Percentiles rank a stretch among this genome's conserved stretches.
phyloP scores from a whole-genome alignment of 2,329 filamentous ascomycete species.

The Paecilomyces sp. region DNA sequence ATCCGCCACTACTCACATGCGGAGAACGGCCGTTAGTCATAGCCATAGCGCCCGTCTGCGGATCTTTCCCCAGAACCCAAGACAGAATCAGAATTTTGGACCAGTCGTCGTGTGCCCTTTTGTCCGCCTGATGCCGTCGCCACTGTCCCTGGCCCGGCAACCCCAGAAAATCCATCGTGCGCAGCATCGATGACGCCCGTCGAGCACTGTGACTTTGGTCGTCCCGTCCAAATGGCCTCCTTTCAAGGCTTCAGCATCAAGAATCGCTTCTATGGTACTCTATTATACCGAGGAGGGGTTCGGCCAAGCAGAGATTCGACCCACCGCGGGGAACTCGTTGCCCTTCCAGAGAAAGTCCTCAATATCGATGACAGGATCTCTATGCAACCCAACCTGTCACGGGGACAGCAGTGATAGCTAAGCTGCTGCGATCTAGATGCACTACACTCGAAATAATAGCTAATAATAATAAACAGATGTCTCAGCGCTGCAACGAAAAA shows the following conservation, averaged over 20 bases:
- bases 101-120: slow-evolving; percentile 1
- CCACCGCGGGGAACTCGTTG: not conserved
- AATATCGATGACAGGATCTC: not conserved
- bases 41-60: not conserved
- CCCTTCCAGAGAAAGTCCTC: not conserved
- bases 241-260: too few relatives aligned
- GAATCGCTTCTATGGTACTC: not conserved
- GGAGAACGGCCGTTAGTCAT: not conserved
- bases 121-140: not conserved
- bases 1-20: not conserved
- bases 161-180: not conserved
- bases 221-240: not conserved
- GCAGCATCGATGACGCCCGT: not conserved
- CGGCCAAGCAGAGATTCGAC: not conserved
- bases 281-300: not conserved
- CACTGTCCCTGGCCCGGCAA: not conserved
- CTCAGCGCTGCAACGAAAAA: not conserved
- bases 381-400: not conserved
- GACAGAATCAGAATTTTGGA: not conserved
- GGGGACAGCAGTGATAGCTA: not conserved
- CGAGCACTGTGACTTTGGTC: not conserved
- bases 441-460: too few relatives aligned
- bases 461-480: not conserved
- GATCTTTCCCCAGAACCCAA: not conserved
- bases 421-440: not conserved